A percentile compares a stretch with the other conserved stretches of the same genome.
These are phyloP conservation scores for Sclerotinia nivalis DNA, from an alignment of 2,329 filamentous ascomycete genomes.

Conservation along the genomic window DNA sequence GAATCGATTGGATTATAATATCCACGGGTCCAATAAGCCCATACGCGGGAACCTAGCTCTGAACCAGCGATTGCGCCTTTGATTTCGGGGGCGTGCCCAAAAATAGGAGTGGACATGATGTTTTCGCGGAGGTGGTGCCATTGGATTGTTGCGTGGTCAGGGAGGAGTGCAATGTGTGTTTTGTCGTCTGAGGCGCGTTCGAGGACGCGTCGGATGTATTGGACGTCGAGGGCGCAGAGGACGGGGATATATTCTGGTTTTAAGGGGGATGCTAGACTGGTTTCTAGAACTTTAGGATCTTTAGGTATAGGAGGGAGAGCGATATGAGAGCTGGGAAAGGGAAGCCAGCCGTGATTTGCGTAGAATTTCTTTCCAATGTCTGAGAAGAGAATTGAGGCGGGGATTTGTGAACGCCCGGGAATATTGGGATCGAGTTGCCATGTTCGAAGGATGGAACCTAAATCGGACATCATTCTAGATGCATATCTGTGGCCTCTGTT, in stretches of 20 bases:
- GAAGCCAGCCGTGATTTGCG: conserved; percentile 71
- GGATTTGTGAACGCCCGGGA: conserved; percentile 43
- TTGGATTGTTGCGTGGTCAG: conserved; percentile 65
- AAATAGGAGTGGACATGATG: conserved; percentile 67
- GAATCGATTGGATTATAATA: conserved; percentile 58
- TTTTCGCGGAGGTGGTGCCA: conserved; percentile 85
- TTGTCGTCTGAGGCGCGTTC: conserved; percentile 44
- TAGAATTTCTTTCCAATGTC: conserved; percentile 87
- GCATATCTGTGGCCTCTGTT: conserved; percentile 76
- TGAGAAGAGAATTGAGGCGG: conserved; percentile 81
- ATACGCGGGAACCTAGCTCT: conserved; percentile 57
- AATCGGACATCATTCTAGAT: conserved; percentile 68
- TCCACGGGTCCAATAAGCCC: conserved; percentile 71
- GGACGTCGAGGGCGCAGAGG: conserved; percentile 65
- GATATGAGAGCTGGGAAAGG: conserved; percentile 72
- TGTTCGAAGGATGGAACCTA: conserved; percentile 56
- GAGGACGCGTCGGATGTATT: conserved; percentile 58
- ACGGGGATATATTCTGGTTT: conserved; percentile 60
- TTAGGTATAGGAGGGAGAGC: conserved; percentile 52
- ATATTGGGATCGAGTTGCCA: conserved; percentile 51
- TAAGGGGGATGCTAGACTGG: conserved; percentile 44
- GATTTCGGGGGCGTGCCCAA: conserved; percentile 54
- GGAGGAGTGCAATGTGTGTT: conserved; percentile 64
- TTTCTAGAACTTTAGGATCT: conserved; percentile 5
- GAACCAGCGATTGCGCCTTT: conserved; percentile 66